Evolutionary conservation across 2,329 filamentous ascomycete genomes (phyloP).

Genomic region (Colletotrichum musae): DNA sequence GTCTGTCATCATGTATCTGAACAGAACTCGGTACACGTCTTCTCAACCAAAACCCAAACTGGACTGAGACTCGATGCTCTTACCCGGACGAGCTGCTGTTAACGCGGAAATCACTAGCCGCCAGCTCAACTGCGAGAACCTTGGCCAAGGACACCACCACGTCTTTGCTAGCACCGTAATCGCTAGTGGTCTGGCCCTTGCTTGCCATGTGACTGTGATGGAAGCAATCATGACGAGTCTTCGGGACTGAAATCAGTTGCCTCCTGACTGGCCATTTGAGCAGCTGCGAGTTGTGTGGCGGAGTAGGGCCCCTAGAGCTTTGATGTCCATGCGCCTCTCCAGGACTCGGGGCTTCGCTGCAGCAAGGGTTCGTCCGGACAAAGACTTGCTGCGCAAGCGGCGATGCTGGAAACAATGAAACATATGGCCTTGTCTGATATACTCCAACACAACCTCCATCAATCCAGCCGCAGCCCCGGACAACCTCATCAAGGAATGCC

Average conservation of each 20-base stretch:
- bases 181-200: constrained; percentile 49
- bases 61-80: not conserved
- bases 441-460: constrained; percentile 41
- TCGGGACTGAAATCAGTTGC: constrained; percentile 43
- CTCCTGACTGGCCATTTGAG: constrained; percentile 52
- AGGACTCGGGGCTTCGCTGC: constrained; percentile 44
- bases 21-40: not conserved
- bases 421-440: not conserved
- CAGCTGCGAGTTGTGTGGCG: constrained; percentile 52
- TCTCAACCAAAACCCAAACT: no score
- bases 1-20: constrained; percentile 52
- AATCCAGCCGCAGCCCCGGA: constrained; percentile 43
- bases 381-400: constrained; percentile 45
- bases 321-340: constrained; percentile 46
- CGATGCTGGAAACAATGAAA: constrained; percentile 40
- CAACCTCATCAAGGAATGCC: constrained; percentile 43
- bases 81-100: constrained; percentile 55
- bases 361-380: constrained; percentile 48
- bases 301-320: constrained; percentile 52
- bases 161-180: constrained; percentile 63
- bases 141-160: constrained; percentile 62
- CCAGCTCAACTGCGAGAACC: constrained; percentile 49
- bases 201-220: constrained; percentile 49
- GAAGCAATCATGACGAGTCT: constrained; percentile 52
- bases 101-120: constrained; percentile 44